These are phyloP conservation scores for Dryas integrifolia DNA, from an alignment of 331 rosid species.

Conservation along the genomic window DNA sequence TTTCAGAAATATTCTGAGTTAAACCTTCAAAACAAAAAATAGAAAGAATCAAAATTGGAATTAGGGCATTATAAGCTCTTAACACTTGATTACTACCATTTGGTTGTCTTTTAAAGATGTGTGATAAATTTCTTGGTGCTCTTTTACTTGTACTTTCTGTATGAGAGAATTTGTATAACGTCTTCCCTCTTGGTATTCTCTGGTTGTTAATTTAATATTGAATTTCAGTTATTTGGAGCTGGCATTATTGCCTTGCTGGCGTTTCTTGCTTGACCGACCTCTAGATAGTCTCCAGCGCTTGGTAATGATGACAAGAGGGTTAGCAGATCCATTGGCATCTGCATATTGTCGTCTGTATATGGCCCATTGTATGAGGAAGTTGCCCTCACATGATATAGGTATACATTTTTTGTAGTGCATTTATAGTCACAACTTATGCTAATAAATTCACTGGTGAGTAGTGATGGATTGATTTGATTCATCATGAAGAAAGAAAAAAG, in stretches of 20 bases:
- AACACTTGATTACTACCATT: background rate
- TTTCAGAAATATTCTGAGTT: background rate
- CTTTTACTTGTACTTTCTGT: background rate
- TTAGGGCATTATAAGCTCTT: background rate
- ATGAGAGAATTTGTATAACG: conserved; percentile 10
- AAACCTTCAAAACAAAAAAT: background rate
- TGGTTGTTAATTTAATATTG: conserved; percentile 28
- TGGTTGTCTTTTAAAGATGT: background rate
- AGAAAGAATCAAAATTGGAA: background rate
- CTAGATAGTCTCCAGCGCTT: conserved; percentile 57
- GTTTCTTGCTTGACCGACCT: conserved; percentile 69
- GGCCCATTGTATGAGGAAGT: conserved; percentile 71
- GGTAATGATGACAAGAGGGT: conserved; percentile 83
- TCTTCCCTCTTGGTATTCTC: conserved; percentile 10
- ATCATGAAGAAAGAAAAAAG: conserved; percentile 11
- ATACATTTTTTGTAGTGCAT: conserved; percentile 10
- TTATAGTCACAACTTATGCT: background rate
- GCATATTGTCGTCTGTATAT: conserved; percentile 78
- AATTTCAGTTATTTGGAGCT: conserved; percentile 81
- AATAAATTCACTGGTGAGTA: background rate
- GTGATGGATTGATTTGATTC: background rate
- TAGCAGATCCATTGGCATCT: conserved; percentile 89
- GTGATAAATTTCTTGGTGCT: background rate
- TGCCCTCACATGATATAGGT: conserved; percentile 72
- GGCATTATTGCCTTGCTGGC: conserved; percentile 90